Percentiles rank a stretch among this genome's conserved stretches.
Conservation (phyloP, 805 yeast species). For the Tetrapisispora arboricola region DNA sequence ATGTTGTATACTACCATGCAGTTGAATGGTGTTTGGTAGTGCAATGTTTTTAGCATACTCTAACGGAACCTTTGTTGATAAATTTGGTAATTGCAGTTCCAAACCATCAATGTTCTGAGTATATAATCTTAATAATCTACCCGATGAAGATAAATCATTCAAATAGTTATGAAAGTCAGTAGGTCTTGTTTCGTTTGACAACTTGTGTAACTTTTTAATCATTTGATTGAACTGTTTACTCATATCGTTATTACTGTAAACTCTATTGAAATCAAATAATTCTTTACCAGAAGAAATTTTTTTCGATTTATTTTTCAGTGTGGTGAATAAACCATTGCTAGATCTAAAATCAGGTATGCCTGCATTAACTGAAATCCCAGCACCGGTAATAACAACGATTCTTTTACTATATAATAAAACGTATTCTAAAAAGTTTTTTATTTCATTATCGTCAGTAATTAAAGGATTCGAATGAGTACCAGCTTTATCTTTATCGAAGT, state of each 20-base stretch:
- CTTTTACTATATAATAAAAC: slow-evolving; percentile 46
- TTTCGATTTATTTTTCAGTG: slow-evolving; percentile 31
- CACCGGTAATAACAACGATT: slow-evolving; percentile 68
- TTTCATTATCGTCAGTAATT: background rate
- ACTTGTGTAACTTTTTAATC: slow-evolving; percentile 49
- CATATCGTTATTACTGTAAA: slow-evolving; percentile 54
- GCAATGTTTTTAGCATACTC: slow-evolving; percentile 28
- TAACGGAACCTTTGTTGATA: slow-evolving; percentile 43
- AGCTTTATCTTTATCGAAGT: slow-evolving; percentile 3
- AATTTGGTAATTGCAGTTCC: slow-evolving; percentile 46
- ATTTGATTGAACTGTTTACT: slow-evolving; percentile 62
- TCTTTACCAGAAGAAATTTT: slow-evolving; percentile 46
- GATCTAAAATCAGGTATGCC: slow-evolving; percentile 88
- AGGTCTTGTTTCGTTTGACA: slow-evolving; percentile 49
- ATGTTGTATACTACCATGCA: slow-evolving; percentile 71
- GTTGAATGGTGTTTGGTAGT: slow-evolving; percentile 54
- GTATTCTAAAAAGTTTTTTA: slow-evolving; percentile 41
- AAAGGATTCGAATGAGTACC: background rate
- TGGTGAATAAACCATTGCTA: slow-evolving; percentile 62
- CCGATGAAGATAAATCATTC: slow-evolving; percentile 47
- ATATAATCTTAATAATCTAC: slow-evolving; percentile 61
- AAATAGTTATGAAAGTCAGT: slow-evolving; percentile 67
- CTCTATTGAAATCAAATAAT: slow-evolving; percentile 61
- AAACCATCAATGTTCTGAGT: slow-evolving; percentile 84
- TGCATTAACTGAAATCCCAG: slow-evolving; percentile 83